Base-by-base conservation (phyloP, 148 eudicot species). In the Mesembryanthemum crystallinum region DNA sequence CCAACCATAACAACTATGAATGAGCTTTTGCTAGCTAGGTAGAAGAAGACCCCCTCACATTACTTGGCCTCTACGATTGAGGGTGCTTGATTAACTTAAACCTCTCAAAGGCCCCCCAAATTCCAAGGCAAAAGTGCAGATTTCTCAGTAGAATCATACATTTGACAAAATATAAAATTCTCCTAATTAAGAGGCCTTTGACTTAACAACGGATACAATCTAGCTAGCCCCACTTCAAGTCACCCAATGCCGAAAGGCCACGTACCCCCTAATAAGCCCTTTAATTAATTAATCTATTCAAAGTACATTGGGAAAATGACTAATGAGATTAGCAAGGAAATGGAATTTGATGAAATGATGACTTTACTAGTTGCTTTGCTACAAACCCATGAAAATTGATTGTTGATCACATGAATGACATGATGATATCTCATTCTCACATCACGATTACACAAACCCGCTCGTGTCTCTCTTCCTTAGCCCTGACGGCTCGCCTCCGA, bases 401-500 rank as follows among this genome's bases (percentile, higher is more conserved):
- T 21, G 66, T 47, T 42, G 17, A 47, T 71, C 77, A 76, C 76
- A 83, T 83, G 77, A 72, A 71, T n/a, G n/a, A n/a, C n/a, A n/a
- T n/a, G n/a, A n/a, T n/a, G n/a, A n/a, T n/a, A n/a, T n/a, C n/a
- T n/a, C n/a, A n/a, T n/a, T n/a, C 37, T 45, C 51, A 67, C 39
- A 67, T 61, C 74, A 62, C 61, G 24, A 13, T 43, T 11, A 20
- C 12, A 3, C 1, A n/a, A 54, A 24, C 24, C 54, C 76, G 24
- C 69, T 67, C 67, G 62, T 72, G 77, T 74, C 37, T 2, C 35
- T 70, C 73, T 83, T 79, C 62, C 85, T 83, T 83, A 62, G 69
- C 32, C 78, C 80, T 79, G 75, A 83, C 85, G 85, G 77, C 75
- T 79, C 85, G 82, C 49, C 70, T 28, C 63, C 72, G 15, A 80